A percentile compares a stretch with the other conserved stretches of the same genome.
Conservation (phyloP, 2,329 filamentous ascomycete species). For the Dactylellina cionopaga region DNA sequence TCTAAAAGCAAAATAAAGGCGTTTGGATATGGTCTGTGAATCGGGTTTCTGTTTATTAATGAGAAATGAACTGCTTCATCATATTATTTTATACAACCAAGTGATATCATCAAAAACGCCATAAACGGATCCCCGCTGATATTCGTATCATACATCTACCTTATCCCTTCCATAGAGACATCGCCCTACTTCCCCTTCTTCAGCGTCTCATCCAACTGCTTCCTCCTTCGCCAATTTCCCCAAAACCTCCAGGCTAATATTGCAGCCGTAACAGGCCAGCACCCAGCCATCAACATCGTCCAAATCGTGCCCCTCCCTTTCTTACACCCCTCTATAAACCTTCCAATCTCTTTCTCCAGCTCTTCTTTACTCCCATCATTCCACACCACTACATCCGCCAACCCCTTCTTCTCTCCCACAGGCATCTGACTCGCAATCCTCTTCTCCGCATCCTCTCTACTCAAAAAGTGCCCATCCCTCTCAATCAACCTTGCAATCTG, state of each 20-base stretch:
- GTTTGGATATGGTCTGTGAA: no score
- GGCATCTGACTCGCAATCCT: slow-evolving; percentile 87
- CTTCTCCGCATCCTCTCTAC: slow-evolving; percentile 85
- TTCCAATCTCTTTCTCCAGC: slow-evolving; percentile 73
- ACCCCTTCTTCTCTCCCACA: slow-evolving; percentile 81
- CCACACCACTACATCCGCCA: slow-evolving; percentile 83
- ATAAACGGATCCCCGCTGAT: no score
- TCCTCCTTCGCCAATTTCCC: slow-evolving; percentile 74
- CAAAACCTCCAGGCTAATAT: slow-evolving; percentile 77
- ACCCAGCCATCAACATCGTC: slow-evolving; percentile 75
- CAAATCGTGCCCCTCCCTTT: slow-evolving; percentile 80
- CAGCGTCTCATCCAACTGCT: slow-evolving; percentile 43
- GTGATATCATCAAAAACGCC: no score
- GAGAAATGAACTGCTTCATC: no score
- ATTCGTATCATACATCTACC: slow-evolving; percentile 5
- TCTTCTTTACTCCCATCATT: slow-evolving; percentile 82
- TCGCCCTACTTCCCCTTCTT: slow-evolving; percentile 9
- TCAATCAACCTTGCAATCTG: slow-evolving; percentile 83
- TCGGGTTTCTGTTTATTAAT: no score
- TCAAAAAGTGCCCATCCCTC: slow-evolving; percentile 82
- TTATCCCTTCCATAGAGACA: background rate
- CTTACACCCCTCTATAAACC: slow-evolving; percentile 72
- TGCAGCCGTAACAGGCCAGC: slow-evolving; percentile 77
- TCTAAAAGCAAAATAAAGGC: no score
- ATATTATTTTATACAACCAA: no score